Evolutionary conservation across 192 early-diverging fungal species (phyloP), one percentile per base, ranked within the genome.

Genomic region (Coemansia pectinata): DNA sequence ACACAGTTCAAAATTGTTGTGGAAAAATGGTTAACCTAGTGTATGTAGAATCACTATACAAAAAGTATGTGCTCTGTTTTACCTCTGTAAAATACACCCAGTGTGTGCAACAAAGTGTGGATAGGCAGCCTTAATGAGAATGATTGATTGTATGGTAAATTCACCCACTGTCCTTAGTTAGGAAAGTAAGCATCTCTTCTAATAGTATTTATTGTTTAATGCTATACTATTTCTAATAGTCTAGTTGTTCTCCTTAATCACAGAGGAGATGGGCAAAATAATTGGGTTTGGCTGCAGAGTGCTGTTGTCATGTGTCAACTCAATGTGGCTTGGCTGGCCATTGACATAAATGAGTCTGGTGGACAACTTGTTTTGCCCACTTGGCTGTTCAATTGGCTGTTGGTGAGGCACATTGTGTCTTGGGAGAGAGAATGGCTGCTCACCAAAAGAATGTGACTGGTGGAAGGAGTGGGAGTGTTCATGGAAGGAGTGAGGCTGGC

Each of bases 311-410:
- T 81, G 73, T 7, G 44, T 44, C 38, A 81, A 48, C 39, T 81
- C 78, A 21, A 81, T 63, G 44, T 76, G 74, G 17, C 73, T 71
- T 8, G 78, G 70, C 6, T 70, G 50, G 5, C 70, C 70, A 62
- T 81, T 74, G 17, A 81, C 64, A n/a, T 69, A 63, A 4, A 81
- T 36, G 19, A 81, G 45, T n/a, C 66, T 75, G 0, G 78, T 76
- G 5, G 78, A 72, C 19, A 76, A 60, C 47, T 69, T 71, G 25
- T 65, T 67, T 23, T 63, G 34, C 7, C 41, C 61, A 17, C 34
- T 59, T n/a, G 7, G 5, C 7, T 1, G 14, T 17, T 59, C 57
- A 19, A 17, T 15, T 4, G 57, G 57, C 4, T 59, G 57, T 33
- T 59, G 57, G 17, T 33, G 33, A 6, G 31, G n/a, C 29, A 59